phyloP scores from a whole-genome alignment of 2,329 filamentous ascomycete species.

The Alternaria atra region DNA sequence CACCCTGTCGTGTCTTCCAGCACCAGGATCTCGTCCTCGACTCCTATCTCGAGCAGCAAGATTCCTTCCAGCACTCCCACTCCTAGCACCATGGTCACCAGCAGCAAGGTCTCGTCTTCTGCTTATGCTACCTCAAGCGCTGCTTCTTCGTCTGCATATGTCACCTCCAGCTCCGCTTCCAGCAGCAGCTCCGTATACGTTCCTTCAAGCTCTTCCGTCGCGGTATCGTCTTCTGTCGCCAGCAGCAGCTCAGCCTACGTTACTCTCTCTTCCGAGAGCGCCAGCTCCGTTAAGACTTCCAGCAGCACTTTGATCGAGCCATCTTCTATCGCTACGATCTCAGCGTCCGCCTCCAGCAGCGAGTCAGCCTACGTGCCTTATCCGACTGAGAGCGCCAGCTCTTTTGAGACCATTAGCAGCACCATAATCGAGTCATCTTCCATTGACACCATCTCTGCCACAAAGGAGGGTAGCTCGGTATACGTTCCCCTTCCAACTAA shows the following conservation, averaged over 20 bases:
- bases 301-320: conserved; percentile 4
- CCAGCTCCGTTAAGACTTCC: background rate
- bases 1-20: conserved; percentile 24
- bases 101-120: conserved; percentile 11
- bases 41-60: conserved; percentile 1
- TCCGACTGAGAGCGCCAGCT: background rate
- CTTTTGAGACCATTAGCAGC: conserved; percentile 5
- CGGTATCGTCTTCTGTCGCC: conserved; percentile 2
- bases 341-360: conserved; percentile 1
- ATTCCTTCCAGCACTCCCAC: background rate
- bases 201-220: conserved; percentile 5
- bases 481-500: conserved; percentile 1
- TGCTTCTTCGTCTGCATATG: background rate
- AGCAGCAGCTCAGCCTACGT: conserved; percentile 1
- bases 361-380: conserved; percentile 6
- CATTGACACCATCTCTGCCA: background rate
- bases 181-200: conserved; percentile 1
- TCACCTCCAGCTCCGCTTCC: background rate
- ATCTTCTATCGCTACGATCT: background rate
- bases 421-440: conserved; percentile 4
- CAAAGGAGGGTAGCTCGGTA: background rate
- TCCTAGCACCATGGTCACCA: background rate
- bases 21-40: background rate
- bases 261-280: background rate
- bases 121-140: conserved; percentile 6